Conservation (phyloP, 2,329 filamentous ascomycete species). For the Ophiosphaerella herpotricha region DNA sequence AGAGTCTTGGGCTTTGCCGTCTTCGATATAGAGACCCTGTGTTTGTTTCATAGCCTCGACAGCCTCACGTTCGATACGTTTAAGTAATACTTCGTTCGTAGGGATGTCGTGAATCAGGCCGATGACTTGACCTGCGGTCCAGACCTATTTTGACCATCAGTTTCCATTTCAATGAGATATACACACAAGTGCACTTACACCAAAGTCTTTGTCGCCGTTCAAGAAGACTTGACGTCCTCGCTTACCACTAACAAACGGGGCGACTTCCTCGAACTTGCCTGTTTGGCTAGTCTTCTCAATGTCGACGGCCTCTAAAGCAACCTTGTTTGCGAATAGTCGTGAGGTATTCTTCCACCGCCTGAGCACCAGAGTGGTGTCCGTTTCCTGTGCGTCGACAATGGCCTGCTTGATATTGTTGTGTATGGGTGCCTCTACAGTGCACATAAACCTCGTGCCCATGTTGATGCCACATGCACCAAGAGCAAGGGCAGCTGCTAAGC, state of each 20-base stretch:
- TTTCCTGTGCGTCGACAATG: conserved; percentile 87
- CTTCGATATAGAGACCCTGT: conserved; percentile 42
- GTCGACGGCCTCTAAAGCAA: conserved; percentile 77
- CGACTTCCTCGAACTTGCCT: conserved; percentile 88
- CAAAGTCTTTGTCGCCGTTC: conserved; percentile 87
- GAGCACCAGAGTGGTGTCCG: conserved; percentile 86
- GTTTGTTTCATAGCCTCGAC: conserved; percentile 48
- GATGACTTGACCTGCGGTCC: conserved; percentile 97
- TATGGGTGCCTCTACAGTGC: conserved; percentile 89
- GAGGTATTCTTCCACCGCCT: conserved; percentile 92
- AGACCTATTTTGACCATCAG: conserved; percentile 66
- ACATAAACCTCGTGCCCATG: conserved; percentile 99
- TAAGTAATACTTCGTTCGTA: conserved; percentile 52
- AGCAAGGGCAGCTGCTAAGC: conserved; percentile 85
- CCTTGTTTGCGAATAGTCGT: conserved; percentile 87
- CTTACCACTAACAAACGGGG: conserved; percentile 85
- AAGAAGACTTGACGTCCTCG: conserved; percentile 88
- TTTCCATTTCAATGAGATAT: not conserved
- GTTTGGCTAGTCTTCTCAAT: conserved; percentile 81
- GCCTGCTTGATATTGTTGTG: conserved; percentile 92
- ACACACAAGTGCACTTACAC: conserved; percentile 47
- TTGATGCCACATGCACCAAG: conserved; percentile 94
- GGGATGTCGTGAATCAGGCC: conserved; percentile 59
- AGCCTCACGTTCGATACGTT: conserved; percentile 53
- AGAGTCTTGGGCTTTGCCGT: conserved; percentile 27